Conservation (phyloP, 495 filamentous ascomycete species). For the Neurospora cerealis region DNA sequence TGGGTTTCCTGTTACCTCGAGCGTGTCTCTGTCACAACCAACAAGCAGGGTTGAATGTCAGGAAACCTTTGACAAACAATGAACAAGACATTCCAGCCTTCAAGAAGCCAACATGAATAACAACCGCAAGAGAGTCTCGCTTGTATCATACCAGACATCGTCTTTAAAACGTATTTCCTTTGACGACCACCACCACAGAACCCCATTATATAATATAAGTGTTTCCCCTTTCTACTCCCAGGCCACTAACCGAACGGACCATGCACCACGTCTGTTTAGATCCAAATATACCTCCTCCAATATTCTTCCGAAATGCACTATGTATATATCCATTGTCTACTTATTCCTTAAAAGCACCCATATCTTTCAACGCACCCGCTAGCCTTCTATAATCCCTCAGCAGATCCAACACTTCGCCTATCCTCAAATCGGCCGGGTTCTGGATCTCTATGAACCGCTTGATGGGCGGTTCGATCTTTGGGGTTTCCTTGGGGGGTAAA, state of each 20-base stretch:
- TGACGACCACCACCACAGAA: no score
- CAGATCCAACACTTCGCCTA: constrained; percentile 74
- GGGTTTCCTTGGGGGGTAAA: constrained; percentile 38
- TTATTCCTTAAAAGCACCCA: constrained; percentile 44
- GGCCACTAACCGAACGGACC: not conserved
- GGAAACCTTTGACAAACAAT: no score
- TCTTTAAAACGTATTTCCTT: no score
- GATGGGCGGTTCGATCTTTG: constrained; percentile 60
- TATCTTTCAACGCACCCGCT: constrained; percentile 53
- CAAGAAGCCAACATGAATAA: no score
- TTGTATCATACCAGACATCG: no score
- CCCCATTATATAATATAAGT: no score
- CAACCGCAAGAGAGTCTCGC: no score
- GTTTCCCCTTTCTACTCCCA: no score
- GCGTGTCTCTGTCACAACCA: no score
- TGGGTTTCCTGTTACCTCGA: no score
- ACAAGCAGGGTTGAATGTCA: no score
- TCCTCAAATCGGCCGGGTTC: constrained; percentile 64
- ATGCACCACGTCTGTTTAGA: not conserved
- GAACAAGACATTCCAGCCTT: no score
- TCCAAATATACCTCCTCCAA: not conserved
- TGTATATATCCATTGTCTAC: not conserved
- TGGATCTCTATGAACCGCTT: constrained; percentile 72
- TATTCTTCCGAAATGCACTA: not conserved
- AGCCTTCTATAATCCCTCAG: constrained; percentile 82